These are phyloP conservation scores for Phytophthora lateralis DNA, from an alignment of 352 stramenopile species.

Conservation along the genomic window DNA sequence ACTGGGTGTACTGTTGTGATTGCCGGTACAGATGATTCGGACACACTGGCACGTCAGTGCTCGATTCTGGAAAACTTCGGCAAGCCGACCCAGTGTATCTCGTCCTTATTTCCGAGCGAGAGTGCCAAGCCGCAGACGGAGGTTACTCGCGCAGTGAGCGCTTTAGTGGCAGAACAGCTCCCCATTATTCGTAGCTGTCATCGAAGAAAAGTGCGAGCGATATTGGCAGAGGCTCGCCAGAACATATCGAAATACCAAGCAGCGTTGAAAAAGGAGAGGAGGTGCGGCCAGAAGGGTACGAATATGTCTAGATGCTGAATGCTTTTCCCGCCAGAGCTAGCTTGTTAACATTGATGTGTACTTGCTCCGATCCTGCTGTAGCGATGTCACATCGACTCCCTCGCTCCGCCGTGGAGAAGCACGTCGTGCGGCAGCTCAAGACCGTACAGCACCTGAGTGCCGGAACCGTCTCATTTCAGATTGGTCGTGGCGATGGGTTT, in stretches of 20 bases:
- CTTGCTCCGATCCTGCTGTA: constrained; percentile 3
- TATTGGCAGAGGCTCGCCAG: constrained; percentile 32
- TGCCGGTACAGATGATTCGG: constrained; percentile 32
- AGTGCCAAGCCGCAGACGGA: constrained; percentile 29
- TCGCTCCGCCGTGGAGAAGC: constrained; percentile 21
- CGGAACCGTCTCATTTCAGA: constrained; percentile 24
- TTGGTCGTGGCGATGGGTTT: constrained; percentile 20
- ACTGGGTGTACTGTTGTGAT: too few relatives aligned
- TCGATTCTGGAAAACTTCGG: constrained; percentile 41
- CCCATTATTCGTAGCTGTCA: constrained; percentile 35
- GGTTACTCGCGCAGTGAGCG: constrained; percentile 31
- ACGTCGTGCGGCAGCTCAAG: constrained; percentile 17
- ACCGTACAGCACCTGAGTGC: neutral
- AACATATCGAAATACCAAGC: constrained; percentile 31
- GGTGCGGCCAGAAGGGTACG: constrained; percentile 17
- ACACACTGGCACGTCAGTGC: constrained; percentile 29
- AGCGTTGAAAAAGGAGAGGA: constrained; percentile 20
- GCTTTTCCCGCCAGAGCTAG: neutral
- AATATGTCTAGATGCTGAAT: neutral
- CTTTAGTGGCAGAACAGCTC: constrained; percentile 33
- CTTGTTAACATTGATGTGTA: constrained; percentile 11
- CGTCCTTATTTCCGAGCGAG: constrained; percentile 37
- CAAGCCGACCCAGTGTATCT: constrained; percentile 37
- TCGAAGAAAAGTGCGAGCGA: constrained; percentile 33
- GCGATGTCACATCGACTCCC: constrained; percentile 5